Evolutionary conservation across 192 early-diverging fungal genomes (phyloP).

Genomic region (Backusella macrospora): DNA sequence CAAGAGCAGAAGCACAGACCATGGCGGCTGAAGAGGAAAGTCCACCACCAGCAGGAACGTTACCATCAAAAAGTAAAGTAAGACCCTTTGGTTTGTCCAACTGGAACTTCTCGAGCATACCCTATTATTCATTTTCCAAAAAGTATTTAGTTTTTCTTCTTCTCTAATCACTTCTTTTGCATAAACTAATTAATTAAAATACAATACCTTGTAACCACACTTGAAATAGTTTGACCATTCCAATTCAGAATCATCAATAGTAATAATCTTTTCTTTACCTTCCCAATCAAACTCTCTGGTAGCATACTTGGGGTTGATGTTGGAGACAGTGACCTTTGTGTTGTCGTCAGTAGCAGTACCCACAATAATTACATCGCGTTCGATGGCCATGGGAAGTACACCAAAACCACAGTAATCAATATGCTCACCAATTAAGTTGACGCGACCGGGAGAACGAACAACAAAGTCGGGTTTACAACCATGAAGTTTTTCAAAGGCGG

Average conservation of each 20-base stretch:
- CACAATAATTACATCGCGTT: conserved; percentile 69
- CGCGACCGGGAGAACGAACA: conserved; percentile 86
- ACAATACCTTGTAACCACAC: conserved; percentile 78
- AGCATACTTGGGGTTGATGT: conserved; percentile 56
- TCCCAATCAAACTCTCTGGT: conserved; percentile 50
- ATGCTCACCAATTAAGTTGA: conserved; percentile 97
- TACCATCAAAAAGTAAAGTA: conserved; percentile 74
- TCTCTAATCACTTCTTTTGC: neutral
- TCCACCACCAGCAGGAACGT: conserved; percentile 79
- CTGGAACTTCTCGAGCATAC: conserved; percentile 55
- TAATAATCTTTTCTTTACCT: conserved; percentile 53
- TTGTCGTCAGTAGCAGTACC: conserved; percentile 45
- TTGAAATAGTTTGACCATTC: conserved; percentile 94
- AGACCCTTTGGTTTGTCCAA: conserved; percentile 58
- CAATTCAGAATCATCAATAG: conserved; percentile 68
- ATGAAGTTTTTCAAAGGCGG: conserved; percentile 53
- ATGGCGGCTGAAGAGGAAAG: conserved; percentile 85
- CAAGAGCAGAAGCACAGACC: conserved; percentile 77
- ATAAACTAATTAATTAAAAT: neutral
- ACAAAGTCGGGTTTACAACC: conserved; percentile 74
- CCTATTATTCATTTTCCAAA: conserved; percentile 36
- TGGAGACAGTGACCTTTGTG: conserved; percentile 55
- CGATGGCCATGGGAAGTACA: conserved; percentile 97
- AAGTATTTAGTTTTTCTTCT: neutral
- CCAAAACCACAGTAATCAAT: conserved; percentile 95